A percentile compares a stretch with the other conserved stretches of the same genome.
Conservation (phyloP, 345 rosid genomes). For the Eucalyptus marginata region DNA sequence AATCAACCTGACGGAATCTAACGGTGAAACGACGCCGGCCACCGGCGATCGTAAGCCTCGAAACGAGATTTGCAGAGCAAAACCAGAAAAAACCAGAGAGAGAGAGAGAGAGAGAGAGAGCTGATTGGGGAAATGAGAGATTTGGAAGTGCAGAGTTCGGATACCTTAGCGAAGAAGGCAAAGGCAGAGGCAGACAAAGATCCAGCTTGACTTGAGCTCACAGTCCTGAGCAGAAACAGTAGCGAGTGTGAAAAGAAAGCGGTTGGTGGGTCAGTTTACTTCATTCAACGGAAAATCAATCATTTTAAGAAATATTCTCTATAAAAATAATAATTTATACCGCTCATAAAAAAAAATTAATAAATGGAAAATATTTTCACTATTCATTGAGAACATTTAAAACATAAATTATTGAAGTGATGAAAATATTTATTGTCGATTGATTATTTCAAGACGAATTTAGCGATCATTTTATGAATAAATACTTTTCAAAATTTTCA, state of each 20-base stretch:
- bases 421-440: neutral
- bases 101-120: neutral
- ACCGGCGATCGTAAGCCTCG: neutral
- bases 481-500: fast-evolving
- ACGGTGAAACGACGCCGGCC: neutral
- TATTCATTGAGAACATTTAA: neutral
- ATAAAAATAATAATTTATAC: neutral
- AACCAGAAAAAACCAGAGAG: neutral
- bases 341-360: neutral
- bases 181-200: neutral
- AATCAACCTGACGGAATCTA: neutral
- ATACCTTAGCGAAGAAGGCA: neutral
- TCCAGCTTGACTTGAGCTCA: no score
- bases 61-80: neutral
- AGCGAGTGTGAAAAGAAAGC: neutral
- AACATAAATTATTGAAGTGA: neutral
- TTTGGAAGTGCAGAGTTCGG: neutral
- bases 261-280: neutral
- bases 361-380: neutral
- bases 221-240: fast-evolving
- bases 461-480: fast-evolving
- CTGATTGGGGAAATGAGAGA: neutral
- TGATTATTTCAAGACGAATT: no score
- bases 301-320: neutral
- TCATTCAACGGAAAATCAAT: neutral